Base-by-base conservation (phyloP, 176 grass and related monocot genomes). In the Alloteropsis semialata region DNA sequence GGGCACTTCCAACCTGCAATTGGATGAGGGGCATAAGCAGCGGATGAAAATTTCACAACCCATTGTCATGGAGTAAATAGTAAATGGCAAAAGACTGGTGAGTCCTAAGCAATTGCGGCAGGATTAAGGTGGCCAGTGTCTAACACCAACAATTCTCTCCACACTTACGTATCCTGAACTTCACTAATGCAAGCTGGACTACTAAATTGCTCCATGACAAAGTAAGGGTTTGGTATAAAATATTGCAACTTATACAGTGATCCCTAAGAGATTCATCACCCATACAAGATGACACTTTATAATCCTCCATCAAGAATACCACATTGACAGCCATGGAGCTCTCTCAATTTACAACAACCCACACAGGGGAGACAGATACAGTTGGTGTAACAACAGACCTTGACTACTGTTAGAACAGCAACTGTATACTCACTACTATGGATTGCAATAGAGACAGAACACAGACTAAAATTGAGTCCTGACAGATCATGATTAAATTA, bases 1-100 rank as follows among this genome's bases (percentile, higher is more conserved):
- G 84, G 57, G 96, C 93, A 80, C 96, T 99, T 56, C 85, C 96
- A 76, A 99, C 96, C 96, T 99, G 80, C 82, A 85, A 81, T 58
- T 69, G 62, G 61, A 87, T 70, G 48, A 44, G 43, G 3, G 25
- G 22, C 50, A 71, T 46, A 37, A 80, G 33, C 67, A 24, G 16
- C 15, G 30, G 46, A 78, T 58, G 19, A 77, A 55, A n/a, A 29
- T 56, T 28, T 71, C 25, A 73, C 12, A 61, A 7, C 14, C 24
- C 16, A 21, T 16, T 48, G 18, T 0, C 10, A 72, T 37, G 34
- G 46, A 57, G 58, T 11, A 58, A 32, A 58, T 25, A 77, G 38
- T 28, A 66, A 44, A 68, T 32, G 37, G 8, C 29, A 69, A 38
- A 60, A 62, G 8, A 60, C 39, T n/a, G 82, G 29, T 38, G 58